Percentiles rank a stretch among this genome's conserved stretches.
These are phyloP conservation scores for Trypanosoma theileri DNA, from an alignment of 208 protist species.

Conservation along the genomic window DNA sequence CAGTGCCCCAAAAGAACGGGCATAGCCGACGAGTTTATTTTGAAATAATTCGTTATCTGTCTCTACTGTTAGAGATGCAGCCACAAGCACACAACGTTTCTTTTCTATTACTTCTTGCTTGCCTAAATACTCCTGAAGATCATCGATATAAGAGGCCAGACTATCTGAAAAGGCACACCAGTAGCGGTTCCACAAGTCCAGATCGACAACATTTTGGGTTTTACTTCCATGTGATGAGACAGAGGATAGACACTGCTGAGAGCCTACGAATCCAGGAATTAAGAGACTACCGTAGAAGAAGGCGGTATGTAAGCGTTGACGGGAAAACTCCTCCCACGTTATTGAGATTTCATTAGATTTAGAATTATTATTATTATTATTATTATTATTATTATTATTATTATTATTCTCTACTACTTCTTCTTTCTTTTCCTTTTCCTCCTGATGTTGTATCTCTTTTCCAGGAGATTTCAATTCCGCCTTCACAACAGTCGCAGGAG, in stretches of 20 bases:
- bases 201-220: constrained; percentile 23
- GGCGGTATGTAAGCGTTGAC: constrained; percentile 15
- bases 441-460: too few relatives aligned
- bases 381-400: neutral
- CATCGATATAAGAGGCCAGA: constrained; percentile 29
- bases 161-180: constrained; percentile 46
- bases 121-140: constrained; percentile 22
- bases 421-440: neutral
- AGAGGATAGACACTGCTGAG: neutral
- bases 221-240: neutral
- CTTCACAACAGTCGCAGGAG: too few relatives aligned
- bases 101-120: neutral
- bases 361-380: neutral
- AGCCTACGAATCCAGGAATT: constrained; percentile 4
- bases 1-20: constrained; percentile 56
- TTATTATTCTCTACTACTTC: neutral
- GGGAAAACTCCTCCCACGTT: constrained; percentile 14
- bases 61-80: constrained; percentile 17
- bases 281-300: constrained; percentile 16
- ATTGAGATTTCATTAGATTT: neutral
- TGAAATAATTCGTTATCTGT: constrained; percentile 23
- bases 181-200: constrained; percentile 68
- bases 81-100: constrained; percentile 22
- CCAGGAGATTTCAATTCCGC: too few relatives aligned
- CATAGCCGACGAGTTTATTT: constrained; percentile 24